phyloP scores from a whole-genome alignment of 1,139 yeast species.

The Torulaspora globosa region DNA sequence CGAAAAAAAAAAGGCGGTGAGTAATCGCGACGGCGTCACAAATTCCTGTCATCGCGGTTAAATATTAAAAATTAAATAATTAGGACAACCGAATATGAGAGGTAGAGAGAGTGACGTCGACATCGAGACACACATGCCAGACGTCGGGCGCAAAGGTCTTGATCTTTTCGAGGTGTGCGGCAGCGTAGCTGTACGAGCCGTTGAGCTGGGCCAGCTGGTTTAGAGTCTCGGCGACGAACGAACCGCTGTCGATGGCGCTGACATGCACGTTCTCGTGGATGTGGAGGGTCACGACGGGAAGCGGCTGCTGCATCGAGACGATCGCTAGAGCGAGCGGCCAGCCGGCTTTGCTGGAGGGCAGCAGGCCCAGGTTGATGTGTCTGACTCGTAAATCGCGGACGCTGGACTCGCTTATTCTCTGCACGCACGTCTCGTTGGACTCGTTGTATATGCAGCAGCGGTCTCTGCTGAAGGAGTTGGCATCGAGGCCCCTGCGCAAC shows the following conservation, averaged over 20 bases:
- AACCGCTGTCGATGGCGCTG: slow-evolving; percentile 38
- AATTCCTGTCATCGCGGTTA: not conserved
- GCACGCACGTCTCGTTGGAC: slow-evolving; percentile 50
- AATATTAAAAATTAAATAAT: not conserved
- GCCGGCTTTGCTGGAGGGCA: slow-evolving; percentile 63
- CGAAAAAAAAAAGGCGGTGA: not conserved
- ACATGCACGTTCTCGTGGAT: slow-evolving; percentile 71
- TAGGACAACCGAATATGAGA: no score
- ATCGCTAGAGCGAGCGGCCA: slow-evolving; percentile 50
- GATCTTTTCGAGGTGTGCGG: slow-evolving; percentile 46
- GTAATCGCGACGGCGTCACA: not conserved
- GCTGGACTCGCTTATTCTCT: slow-evolving; percentile 39
- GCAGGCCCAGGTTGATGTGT: slow-evolving; percentile 73
- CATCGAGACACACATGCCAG: slow-evolving; percentile 71
- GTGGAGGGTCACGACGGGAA: slow-evolving; percentile 44
- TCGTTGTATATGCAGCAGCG: slow-evolving; percentile 45
- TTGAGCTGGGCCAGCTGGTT: slow-evolving; percentile 9
- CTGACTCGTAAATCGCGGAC: slow-evolving; percentile 38
- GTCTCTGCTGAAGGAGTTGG: slow-evolving; percentile 41
- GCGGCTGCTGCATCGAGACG: slow-evolving; percentile 17
- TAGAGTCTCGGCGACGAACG: slow-evolving; percentile 15
- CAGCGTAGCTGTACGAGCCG: slow-evolving; percentile 14
- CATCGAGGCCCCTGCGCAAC: slow-evolving; percentile 49
- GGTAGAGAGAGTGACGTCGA: slow-evolving; percentile 28
- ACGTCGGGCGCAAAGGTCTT: slow-evolving; percentile 87